These are phyloP conservation scores for Teunomyces atbi DNA, from an alignment of 805 yeast species.

Conservation along the genomic window DNA sequence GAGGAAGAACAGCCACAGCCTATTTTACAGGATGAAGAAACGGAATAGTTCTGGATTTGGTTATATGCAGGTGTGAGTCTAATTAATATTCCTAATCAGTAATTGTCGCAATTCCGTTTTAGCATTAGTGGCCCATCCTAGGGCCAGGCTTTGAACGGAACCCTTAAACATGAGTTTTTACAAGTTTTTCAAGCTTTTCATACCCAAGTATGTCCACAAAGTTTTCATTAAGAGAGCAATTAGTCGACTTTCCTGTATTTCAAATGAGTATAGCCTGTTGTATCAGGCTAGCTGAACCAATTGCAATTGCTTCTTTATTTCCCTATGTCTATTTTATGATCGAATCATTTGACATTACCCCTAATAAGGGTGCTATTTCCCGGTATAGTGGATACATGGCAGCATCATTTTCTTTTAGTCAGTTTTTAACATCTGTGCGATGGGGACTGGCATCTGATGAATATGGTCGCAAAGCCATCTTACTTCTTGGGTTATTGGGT, in stretches of 20 bases:
- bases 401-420: conserved; percentile 59
- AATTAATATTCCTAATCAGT: neutral
- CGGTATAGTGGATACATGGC: conserved; percentile 62
- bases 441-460: conserved; percentile 60
- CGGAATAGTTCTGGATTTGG: neutral
- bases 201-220: neutral
- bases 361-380: conserved; percentile 50
- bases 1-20: neutral
- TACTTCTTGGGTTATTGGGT: conserved; percentile 53
- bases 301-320: conserved; percentile 61
- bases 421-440: conserved; percentile 53
- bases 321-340: conserved; percentile 68
- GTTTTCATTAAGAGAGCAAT: conserved; percentile 40
- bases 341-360: conserved; percentile 48
- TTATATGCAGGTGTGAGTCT: neutral
- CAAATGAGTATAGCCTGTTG: conserved; percentile 41
- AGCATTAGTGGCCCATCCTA: neutral
- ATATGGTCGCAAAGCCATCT: conserved; percentile 57
- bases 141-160: neutral
- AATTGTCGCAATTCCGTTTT: neutral
- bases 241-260: conserved; percentile 55
- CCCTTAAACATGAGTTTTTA: neutral
- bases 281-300: conserved; percentile 59
- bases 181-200: too few species aligned
- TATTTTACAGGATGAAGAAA: neutral